These are phyloP conservation scores for Vigna nakashimae DNA, from an alignment of 306 rosid genomes.

Conservation along the genomic window DNA sequence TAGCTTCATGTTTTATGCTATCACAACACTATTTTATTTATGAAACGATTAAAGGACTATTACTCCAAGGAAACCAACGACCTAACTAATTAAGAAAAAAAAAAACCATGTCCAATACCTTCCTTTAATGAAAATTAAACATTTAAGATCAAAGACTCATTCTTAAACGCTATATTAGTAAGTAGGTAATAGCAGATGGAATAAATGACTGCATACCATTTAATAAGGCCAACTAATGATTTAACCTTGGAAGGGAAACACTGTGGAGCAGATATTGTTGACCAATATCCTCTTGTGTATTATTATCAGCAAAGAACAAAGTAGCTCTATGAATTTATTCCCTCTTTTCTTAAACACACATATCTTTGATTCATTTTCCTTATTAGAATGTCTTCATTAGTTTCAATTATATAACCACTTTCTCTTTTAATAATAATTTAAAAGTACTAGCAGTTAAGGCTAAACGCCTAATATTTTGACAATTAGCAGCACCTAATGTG, in stretches of 20 bases:
- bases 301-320: conserved; percentile 5
- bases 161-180: neutral
- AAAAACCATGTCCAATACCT: neutral
- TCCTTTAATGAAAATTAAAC: neutral
- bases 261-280: neutral
- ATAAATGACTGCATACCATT: neutral
- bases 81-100: neutral
- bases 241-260: neutral
- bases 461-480: conserved; percentile 19
- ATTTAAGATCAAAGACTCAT: neutral
- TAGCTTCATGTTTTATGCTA: neutral
- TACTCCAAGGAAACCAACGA: neutral
- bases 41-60: neutral
- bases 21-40: no score
- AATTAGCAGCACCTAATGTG: conserved; percentile 38
- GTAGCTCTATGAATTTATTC: neutral
- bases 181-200: neutral
- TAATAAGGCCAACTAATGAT: neutral
- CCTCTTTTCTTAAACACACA: neutral
- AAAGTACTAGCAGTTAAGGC: conserved; percentile 24
- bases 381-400: neutral
- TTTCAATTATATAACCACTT: conserved; percentile 21
- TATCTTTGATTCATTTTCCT: neutral
- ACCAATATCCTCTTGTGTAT: neutral
- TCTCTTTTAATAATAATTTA: neutral